Evolutionary conservation across 495 filamentous ascomycete genomes (phyloP).

Genomic region (Trichoderma reesei): DNA sequence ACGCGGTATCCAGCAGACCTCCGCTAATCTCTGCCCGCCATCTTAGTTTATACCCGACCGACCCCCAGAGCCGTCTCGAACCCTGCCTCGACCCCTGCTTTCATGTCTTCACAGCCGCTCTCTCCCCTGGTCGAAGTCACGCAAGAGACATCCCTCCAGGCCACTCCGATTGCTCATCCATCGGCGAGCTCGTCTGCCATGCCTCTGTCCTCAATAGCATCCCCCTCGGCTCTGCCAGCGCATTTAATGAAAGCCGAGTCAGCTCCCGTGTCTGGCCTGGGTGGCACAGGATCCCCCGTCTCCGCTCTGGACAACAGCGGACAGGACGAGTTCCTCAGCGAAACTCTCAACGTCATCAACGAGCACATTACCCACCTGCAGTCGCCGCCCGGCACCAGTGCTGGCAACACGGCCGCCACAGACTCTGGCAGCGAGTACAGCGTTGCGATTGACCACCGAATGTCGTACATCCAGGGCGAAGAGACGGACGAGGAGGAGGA

Average conservation of each 20-base stretch:
- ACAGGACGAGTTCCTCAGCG: constrained; percentile 75
- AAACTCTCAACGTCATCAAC: constrained; percentile 93
- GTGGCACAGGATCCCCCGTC: neutral
- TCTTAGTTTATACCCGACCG: constrained; percentile 43
- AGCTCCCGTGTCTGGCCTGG: constrained; percentile 12
- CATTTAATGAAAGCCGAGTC: constrained; percentile 17
- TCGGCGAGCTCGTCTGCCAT: neutral
- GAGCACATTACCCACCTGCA: constrained; percentile 95
- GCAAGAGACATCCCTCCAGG: constrained; percentile 5
- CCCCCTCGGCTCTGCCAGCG: neutral
- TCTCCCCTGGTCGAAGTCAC: constrained; percentile 23
- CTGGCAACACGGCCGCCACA: constrained; percentile 48
- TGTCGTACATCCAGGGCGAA: constrained; percentile 84
- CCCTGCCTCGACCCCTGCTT: constrained; percentile 12
- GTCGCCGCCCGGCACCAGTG: constrained; percentile 48
- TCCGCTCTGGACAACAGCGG: constrained; percentile 14
- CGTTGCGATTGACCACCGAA: constrained; percentile 59
- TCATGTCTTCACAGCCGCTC: constrained; percentile 21
- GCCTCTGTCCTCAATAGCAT: neutral
- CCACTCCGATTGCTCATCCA: neutral
- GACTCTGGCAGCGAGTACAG: constrained; percentile 90
- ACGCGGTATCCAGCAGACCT: too few relatives aligned
- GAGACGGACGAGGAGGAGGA: constrained; percentile 69
- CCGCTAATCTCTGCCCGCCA: too few relatives aligned
- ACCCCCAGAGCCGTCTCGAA: constrained; percentile 28